phyloP scores from a whole-genome alignment of 2,329 filamentous ascomycete species.

The Herpotrichia juniperi region DNA sequence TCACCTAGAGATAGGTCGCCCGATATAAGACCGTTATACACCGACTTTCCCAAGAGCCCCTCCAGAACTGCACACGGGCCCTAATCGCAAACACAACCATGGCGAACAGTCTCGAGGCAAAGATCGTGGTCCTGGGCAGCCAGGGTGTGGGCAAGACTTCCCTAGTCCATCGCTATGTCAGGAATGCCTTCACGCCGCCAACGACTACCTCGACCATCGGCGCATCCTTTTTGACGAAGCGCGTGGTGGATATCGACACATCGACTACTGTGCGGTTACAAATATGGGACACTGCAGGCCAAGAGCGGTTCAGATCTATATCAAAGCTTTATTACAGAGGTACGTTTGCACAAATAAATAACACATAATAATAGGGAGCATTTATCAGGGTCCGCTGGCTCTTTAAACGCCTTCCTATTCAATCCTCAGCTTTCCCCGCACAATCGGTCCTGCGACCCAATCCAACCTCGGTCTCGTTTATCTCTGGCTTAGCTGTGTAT shows the following conservation, averaged over 20 bases:
- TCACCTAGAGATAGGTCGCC: conserved; percentile 14
- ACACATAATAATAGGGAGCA: neutral
- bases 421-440: neutral
- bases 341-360: conserved; percentile 22
- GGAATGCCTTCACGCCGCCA: conserved; percentile 70
- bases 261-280: conserved; percentile 89
- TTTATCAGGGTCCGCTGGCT: neutral
- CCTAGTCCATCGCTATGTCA: conserved; percentile 77
- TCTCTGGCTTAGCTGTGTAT: neutral
- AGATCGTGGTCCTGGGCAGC: conserved; percentile 80
- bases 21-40: conserved; percentile 8
- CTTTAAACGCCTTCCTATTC: neutral
- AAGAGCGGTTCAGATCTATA: conserved; percentile 94
- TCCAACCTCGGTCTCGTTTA: no score
- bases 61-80: conserved; percentile 4
- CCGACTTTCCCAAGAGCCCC: conserved; percentile 6
- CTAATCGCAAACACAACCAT: conserved; percentile 18
- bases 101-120: conserved; percentile 71
- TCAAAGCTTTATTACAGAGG: conserved; percentile 90
- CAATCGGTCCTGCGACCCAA: no score
- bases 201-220: conserved; percentile 56
- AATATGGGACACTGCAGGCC: conserved; percentile 95
- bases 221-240: conserved; percentile 66
- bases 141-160: conserved; percentile 83
- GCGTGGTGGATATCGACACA: conserved; percentile 77